These are phyloP conservation scores for Yamadazyma siamensis DNA, from an alignment of 1,139 yeast species.

Conservation along the genomic window DNA sequence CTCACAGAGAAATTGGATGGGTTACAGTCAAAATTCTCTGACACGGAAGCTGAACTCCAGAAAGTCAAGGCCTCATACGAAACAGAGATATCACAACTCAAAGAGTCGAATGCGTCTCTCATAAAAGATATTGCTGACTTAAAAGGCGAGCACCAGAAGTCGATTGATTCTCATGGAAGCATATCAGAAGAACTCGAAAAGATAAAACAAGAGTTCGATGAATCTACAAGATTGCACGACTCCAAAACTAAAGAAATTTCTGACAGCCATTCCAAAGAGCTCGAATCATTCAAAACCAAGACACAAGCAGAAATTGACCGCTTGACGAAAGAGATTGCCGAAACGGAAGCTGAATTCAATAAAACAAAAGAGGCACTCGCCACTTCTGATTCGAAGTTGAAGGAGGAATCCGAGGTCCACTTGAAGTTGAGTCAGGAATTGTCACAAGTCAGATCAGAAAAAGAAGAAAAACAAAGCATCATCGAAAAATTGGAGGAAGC, in stretches of 20 bases:
- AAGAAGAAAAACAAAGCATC: constrained; percentile 1
- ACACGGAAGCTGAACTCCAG: too few species aligned
- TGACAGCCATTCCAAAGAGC: constrained; percentile 6
- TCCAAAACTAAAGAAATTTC: too few species aligned
- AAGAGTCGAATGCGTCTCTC: neutral
- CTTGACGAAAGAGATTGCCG: constrained; percentile 1
- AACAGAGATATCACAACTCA: neutral
- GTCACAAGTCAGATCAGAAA: neutral
- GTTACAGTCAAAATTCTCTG: too few species aligned
- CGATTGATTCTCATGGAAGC: too few species aligned
- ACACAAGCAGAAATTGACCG: neutral
- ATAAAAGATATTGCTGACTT: too few species aligned
- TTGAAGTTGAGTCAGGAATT: constrained; percentile 2
- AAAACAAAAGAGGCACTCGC: constrained; percentile 15
- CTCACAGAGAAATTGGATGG: too few species aligned
- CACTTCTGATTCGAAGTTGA: neutral
- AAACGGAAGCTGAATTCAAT: constrained; percentile 8
- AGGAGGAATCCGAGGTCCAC: constrained; percentile 9
- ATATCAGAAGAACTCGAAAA: too few species aligned
- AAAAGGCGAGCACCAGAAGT: too few species aligned
- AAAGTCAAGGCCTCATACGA: neutral
- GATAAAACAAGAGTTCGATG: too few species aligned
- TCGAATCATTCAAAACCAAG: constrained; percentile 2
- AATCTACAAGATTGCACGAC: too few species aligned
- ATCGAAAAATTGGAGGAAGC: constrained; percentile 4